Base-by-base conservation (phyloP, 2,329 filamentous ascomycete genomes). In the Macrophomina pseudophaseolina region DNA sequence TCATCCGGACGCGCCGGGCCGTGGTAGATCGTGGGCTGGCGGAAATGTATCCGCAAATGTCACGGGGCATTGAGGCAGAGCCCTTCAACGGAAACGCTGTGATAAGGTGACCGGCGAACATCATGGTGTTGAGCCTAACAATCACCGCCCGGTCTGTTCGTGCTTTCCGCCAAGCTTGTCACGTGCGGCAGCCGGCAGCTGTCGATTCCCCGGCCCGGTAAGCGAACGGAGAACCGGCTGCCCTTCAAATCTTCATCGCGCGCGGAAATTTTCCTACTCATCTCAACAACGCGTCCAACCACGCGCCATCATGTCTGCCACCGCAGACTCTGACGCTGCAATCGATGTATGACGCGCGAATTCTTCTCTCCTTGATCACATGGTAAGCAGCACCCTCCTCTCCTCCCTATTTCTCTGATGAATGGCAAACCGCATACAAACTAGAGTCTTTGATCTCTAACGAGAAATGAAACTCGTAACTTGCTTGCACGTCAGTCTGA, bases 401-500 rank as follows among this genome's bases (percentile, higher is more conserved):
- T 4, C 65, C 35, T 16, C n/a, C 53, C 48, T 48, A 48, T 56
- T 54, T 72, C 72, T 68, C 74, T 76, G 78, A 80, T 80, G 78
- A 80, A 73, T 76, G 72, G 75, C 72, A 76, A 78, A 76, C 76
- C 74, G 74, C 74, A 72, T 58, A 58, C 64, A 80, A 80, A 80
- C 77, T 80, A 80, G 78, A 80, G 78, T 80, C 78, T 80, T 80
- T 80, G 78, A 80, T 77, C 78, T 74, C 71, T 68, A 66, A 52
- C 68, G 73, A 71, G 77, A 77, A 76, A 79, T 80, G 78, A 80
- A 80, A 80, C 76, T 76, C 68, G 59, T 14, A 23, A 67, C 68
- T 65, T 69, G 75, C 75, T 78, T 78, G 77, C 78, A 80, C 78
- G 78, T 80, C 78, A 80, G 78, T 80, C 78, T 80, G 78, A 80